Evolutionary conservation across 2,329 filamentous ascomycete genomes (phyloP).

Genomic region (Trichoderma afroharzianum): DNA sequence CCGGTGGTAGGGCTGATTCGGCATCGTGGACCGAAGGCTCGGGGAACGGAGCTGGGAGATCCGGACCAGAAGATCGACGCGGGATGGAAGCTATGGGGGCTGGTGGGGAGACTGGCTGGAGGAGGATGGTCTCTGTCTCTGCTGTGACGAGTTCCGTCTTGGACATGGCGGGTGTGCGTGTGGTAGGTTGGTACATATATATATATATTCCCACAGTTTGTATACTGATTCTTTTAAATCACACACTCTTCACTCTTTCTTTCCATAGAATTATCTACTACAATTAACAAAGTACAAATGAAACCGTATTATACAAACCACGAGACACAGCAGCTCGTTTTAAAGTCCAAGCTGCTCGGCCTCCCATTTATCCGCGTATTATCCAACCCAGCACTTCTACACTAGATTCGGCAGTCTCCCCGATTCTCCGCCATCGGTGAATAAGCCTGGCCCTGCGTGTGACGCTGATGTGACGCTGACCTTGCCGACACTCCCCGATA

Average conservation of each 20-base stretch:
- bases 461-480: too few relatives aligned
- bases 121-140: conserved; percentile 7
- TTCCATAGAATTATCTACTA: background rate
- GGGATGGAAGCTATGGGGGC: conserved; percentile 9
- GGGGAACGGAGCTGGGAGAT: background rate
- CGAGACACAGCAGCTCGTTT: background rate
- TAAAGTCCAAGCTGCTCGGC: background rate
- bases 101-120: background rate
- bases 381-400: background rate
- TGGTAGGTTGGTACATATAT: background rate
- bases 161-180: background rate
- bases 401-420: background rate
- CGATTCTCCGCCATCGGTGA: conserved; percentile 4
- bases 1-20: conserved; percentile 9
- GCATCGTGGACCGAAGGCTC: conserved; percentile 1
- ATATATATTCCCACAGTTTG: background rate
- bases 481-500: conserved; percentile 4
- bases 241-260: background rate
- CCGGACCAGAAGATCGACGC: background rate
- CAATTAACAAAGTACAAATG: background rate
- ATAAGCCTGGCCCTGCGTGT: background rate
- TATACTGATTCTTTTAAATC: background rate
- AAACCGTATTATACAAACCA: background rate
- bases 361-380: background rate
- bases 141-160: background rate